phyloP scores from a whole-genome alignment of 169 alveolate genomes.

The Eimeria maxima region DNA sequence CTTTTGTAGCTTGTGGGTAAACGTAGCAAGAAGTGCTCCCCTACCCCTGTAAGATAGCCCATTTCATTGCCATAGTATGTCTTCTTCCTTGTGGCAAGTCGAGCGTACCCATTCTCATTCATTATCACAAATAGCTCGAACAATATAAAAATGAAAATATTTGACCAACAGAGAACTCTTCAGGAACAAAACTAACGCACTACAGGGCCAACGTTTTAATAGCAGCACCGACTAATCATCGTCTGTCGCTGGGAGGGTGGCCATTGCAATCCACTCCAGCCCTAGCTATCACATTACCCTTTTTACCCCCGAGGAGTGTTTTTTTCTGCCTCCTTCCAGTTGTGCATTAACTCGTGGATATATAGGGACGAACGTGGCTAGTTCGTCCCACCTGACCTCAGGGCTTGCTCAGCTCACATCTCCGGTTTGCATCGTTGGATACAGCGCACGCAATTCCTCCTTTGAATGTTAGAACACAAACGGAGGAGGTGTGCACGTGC shows the following conservation, averaged over 20 bases:
- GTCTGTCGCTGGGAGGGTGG: background rate
- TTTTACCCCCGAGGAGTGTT: background rate
- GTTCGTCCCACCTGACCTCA: background rate
- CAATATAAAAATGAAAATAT: background rate
- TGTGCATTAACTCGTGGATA: background rate
- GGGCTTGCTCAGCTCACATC: background rate
- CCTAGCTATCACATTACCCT: background rate
- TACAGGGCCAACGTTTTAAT: background rate
- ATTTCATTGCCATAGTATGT: too few species aligned
- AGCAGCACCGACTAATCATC: background rate
- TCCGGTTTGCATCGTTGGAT: background rate
- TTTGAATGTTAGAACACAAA: background rate
- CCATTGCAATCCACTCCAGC: background rate
- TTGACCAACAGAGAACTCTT: background rate
- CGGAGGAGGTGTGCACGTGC: background rate
- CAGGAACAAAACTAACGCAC: background rate
- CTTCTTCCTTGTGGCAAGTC: too few species aligned
- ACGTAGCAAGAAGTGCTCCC: too few species aligned
- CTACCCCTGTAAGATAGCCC: too few species aligned
- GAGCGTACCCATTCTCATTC: background rate
- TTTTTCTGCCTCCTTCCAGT: background rate
- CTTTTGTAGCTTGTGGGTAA: too few species aligned
- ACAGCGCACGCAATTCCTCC: background rate
- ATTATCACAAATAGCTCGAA: background rate
- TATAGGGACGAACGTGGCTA: background rate